A percentile compares a stretch with the other conserved stretches of the same genome.
These are phyloP conservation scores for Cordyceps cicadae DNA, from an alignment of 2,329 filamentous ascomycete species.

Conservation along the genomic window DNA sequence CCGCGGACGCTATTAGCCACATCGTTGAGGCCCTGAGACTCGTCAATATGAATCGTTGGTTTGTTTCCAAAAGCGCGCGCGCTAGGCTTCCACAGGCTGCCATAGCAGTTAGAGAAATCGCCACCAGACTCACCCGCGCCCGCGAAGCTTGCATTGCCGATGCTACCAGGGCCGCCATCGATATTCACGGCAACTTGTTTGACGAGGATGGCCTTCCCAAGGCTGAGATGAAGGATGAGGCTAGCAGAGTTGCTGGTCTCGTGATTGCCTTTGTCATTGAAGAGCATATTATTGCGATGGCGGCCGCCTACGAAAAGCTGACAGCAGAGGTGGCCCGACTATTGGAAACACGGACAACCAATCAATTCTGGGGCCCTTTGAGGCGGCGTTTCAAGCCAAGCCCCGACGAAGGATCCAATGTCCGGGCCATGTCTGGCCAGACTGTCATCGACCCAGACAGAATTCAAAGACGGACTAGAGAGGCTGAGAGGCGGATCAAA, in stretches of 20 bases:
- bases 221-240: constrained; percentile 15
- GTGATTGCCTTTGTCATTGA: constrained; percentile 39
- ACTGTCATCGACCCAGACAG: constrained; percentile 18
- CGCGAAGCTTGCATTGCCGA: constrained; percentile 20
- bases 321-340: constrained; percentile 29
- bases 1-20: constrained; percentile 5
- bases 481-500: constrained; percentile 4
- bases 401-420: constrained; percentile 15
- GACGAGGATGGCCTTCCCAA: constrained; percentile 32
- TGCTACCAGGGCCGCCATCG: constrained; percentile 33
- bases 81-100: constrained; percentile 18
- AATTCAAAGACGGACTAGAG: not conserved
- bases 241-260: constrained; percentile 29
- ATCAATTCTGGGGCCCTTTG: constrained; percentile 34
- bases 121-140: constrained; percentile 21
- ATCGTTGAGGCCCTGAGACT: constrained; percentile 18
- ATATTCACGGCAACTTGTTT: constrained; percentile 32
- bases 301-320: constrained; percentile 23
- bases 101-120: constrained; percentile 15
- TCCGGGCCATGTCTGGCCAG: constrained; percentile 15
- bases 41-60: constrained; percentile 25
- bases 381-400: constrained; percentile 29
- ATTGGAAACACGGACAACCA: constrained; percentile 25
- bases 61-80: constrained; percentile 16
- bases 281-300: constrained; percentile 29